These are phyloP conservation scores for Fusarium circinatum DNA, from an alignment of 2,329 filamentous ascomycete species.

Conservation along the genomic window DNA sequence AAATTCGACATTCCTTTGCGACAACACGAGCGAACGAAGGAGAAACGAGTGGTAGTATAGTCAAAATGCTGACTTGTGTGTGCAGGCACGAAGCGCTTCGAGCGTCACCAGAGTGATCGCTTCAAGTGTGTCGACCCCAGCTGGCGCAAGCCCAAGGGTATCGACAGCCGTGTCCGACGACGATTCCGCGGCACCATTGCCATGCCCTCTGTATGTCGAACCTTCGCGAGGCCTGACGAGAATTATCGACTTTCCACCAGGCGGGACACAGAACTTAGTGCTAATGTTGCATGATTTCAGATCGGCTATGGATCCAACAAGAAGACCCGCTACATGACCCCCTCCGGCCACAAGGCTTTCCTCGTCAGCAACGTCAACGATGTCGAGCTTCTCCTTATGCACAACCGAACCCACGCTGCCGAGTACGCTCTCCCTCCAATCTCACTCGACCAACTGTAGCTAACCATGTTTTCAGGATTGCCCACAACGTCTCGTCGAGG, in stretches of 20 bases:
- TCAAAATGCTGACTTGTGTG: conserved; percentile 52
- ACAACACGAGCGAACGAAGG: neutral
- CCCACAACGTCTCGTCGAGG: conserved; percentile 95
- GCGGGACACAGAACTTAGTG: neutral
- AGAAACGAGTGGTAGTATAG: conserved; percentile 8
- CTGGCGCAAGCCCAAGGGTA: conserved; percentile 99
- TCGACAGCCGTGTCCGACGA: conserved; percentile 97
- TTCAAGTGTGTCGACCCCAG: conserved; percentile 90
- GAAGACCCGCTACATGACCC: conserved; percentile 99
- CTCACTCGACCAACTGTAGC: neutral
- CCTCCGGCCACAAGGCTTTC: conserved; percentile 99
- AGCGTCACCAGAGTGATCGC: conserved; percentile 96
- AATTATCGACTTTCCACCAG: conserved; percentile 2
- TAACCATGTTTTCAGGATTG: conserved; percentile 75
- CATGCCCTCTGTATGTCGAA: conserved; percentile 93
- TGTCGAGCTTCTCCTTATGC: conserved; percentile 98
- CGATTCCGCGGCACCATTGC: conserved; percentile 95
- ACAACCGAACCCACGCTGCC: conserved; percentile 99
- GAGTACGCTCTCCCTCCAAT: conserved; percentile 74
- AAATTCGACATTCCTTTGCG: conserved; percentile 37
- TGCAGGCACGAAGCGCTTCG: conserved; percentile 90
- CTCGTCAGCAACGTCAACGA: conserved; percentile 97
- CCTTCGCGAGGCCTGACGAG: neutral
- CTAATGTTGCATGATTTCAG: conserved; percentile 59
- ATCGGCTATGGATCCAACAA: conserved; percentile 99